These are phyloP conservation scores for Stephanodiscus triporus DNA, from an alignment of 108 stramenopile species.

Conservation along the genomic window DNA sequence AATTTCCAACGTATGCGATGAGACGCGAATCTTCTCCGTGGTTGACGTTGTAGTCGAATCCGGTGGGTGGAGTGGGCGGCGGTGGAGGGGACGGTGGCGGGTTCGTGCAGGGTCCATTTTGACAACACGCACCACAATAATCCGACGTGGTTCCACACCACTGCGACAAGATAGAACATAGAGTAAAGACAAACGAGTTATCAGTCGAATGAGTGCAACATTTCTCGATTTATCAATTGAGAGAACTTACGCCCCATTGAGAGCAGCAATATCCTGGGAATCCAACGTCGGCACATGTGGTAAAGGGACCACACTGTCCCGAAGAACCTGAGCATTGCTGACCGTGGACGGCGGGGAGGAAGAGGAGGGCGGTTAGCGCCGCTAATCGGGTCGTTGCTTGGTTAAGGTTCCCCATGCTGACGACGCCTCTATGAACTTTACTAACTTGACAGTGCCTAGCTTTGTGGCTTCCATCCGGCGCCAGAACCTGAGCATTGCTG, in stretches of 20 bases:
- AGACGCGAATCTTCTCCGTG: constrained; percentile 51
- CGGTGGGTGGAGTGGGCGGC: constrained; percentile 15
- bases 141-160: constrained; percentile 1
- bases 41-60: constrained; percentile 18
- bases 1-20: constrained; percentile 69
- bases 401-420: too few relatives aligned
- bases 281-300: neutral
- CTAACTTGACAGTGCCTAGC: too few relatives aligned
- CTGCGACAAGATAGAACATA: neutral
- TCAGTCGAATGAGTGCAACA: neutral
- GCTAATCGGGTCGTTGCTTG: too few relatives aligned
- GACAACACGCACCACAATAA: constrained; percentile 28
- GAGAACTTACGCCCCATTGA: neutral
- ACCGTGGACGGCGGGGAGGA: neutral
- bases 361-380: neutral
- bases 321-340: neutral
- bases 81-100: constrained; percentile 29
- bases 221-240: neutral
- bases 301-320: neutral
- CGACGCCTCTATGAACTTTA: too few relatives aligned
- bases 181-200: neutral
- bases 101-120: constrained; percentile 22
- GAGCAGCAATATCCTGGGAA: constrained; percentile 8
- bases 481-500: neutral
- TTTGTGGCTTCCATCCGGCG: too few relatives aligned